phyloP scores from a whole-genome alignment of 345 rosid genomes.

The Excoecaria cochinchinensis region DNA sequence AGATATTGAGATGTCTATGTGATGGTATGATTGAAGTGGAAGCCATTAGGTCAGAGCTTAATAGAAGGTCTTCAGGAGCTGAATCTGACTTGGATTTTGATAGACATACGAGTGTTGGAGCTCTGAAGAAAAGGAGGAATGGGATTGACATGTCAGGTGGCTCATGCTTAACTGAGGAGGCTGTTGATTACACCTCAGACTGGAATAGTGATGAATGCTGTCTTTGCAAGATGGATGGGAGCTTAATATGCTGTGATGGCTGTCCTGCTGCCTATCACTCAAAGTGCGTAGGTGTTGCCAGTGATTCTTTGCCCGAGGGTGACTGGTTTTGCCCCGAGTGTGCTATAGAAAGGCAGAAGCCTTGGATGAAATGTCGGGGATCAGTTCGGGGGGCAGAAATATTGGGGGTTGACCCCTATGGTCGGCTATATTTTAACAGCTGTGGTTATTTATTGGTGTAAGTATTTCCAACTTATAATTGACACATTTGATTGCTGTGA shows the following conservation, averaged over 20 bases:
- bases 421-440: slow-evolving; percentile 69
- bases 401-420: slow-evolving; percentile 75
- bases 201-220: slow-evolving; percentile 91
- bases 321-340: slow-evolving; percentile 99
- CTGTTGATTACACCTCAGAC: slow-evolving; percentile 53
- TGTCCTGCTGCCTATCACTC: slow-evolving; percentile 99
- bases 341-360: slow-evolving; percentile 51
- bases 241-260: slow-evolving; percentile 93
- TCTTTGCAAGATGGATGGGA: slow-evolving; percentile 98
- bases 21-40: slow-evolving; percentile 77
- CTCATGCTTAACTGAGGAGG: slow-evolving; percentile 53
- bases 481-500: neutral
- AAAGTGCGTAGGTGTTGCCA: slow-evolving; percentile 83
- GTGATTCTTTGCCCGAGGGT: slow-evolving; percentile 84
- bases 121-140: slow-evolving; percentile 53
- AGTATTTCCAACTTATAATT: slow-evolving; percentile 38
- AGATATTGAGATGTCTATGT: slow-evolving; percentile 72
- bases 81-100: slow-evolving; percentile 68
- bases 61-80: slow-evolving; percentile 58
- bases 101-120: slow-evolving; percentile 46
- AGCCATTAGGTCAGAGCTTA: slow-evolving; percentile 69
- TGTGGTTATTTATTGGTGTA: slow-evolving; percentile 92
- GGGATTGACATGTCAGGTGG: slow-evolving; percentile 45
- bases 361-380: slow-evolving; percentile 54
- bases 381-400: slow-evolving; percentile 84